Evolutionary conservation across 2,329 filamentous ascomycete species (phyloP).

Genomic region (Fusarium penzigii): DNA sequence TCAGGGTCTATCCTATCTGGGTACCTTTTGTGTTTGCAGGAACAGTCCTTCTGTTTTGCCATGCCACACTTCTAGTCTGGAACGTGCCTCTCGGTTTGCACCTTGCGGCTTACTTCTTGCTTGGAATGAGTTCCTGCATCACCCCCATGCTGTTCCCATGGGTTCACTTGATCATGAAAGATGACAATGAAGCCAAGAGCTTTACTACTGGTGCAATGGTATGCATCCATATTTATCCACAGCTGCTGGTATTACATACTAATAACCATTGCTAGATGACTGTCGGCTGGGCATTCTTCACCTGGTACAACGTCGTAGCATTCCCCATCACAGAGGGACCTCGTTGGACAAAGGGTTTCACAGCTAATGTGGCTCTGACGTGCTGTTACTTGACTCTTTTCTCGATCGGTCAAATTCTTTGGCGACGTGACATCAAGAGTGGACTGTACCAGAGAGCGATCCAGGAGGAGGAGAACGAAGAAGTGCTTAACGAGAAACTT

Average conservation of each 20-base stretch:
- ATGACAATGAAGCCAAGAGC: slow-evolving; percentile 20
- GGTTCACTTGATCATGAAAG: slow-evolving; percentile 27
- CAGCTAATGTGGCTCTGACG: slow-evolving; percentile 23
- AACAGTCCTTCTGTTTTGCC: slow-evolving; percentile 22
- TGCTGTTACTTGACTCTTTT: slow-evolving; percentile 33
- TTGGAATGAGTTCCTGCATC: slow-evolving; percentile 23
- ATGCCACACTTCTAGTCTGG: slow-evolving; percentile 24
- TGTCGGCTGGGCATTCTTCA: slow-evolving; percentile 26
- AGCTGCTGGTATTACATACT: not conserved
- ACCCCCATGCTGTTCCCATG: slow-evolving; percentile 28
- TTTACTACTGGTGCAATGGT: slow-evolving; percentile 31
- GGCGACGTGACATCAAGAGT: slow-evolving; percentile 31
- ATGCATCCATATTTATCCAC: not conserved
- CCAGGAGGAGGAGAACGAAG: slow-evolving; percentile 25
- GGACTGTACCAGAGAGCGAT: slow-evolving; percentile 20
- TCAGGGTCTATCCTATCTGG: slow-evolving; percentile 25
- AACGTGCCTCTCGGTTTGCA: slow-evolving; percentile 23
- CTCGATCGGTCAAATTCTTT: slow-evolving; percentile 33
- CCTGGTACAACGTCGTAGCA: slow-evolving; percentile 23
- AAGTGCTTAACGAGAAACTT: slow-evolving; percentile 21
- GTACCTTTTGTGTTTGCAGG: slow-evolving; percentile 27
- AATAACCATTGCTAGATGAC: slow-evolving; percentile 29
- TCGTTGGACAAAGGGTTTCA: slow-evolving; percentile 26
- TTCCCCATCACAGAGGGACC: slow-evolving; percentile 23
- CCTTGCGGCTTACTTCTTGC: slow-evolving; percentile 18